Evolutionary conservation across 495 filamentous ascomycete genomes (phyloP), one percentile per base, ranked within the genome.

Genomic region (Pyrenopolyporus hunteri): DNA sequence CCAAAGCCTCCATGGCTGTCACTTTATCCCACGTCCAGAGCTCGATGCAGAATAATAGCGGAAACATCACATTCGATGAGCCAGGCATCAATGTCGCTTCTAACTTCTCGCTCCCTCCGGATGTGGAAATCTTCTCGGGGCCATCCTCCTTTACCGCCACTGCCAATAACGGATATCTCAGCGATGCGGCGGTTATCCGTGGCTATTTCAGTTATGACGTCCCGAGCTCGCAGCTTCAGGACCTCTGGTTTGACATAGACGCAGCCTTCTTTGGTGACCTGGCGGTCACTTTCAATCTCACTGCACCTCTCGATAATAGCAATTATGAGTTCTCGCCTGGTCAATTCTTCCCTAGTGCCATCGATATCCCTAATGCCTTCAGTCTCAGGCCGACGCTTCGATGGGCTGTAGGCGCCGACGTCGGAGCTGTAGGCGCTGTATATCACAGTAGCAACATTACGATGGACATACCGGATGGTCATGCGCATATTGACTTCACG

Each of bases 181-280:
- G 59, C 20, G 54, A 62, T 6, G 61, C 67, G 25, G 59, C 64
- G 9, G 47, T 66, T 9, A 70, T 73, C 43, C 69, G 65, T 31
- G 70, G 70, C n/a, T 63, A 70, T 48, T 66, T 73, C 23, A 45
- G 43, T 19, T 73, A 70, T 36, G 60, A 69, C 42, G 67, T 69
- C 46, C 55, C 59, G 4, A 43, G 32, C 2, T 37, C 53, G 14
- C 53, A 65, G 3, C 25, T 71, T 14, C 25, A 69, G n/a, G 50
- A 35, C 36, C 57, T 69, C 10, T 73, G 67, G 63, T 73, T 73
- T 32, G 63, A 73, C 43, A 60, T 73, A 54, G 70, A 73, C 20
- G 54, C 68, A 6, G 62, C 53, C 5, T 66, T 73, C 46, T 59
- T 40, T 23, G 62, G 64, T 9, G 52, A 66, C 47, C 20, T 71